Evolutionary conservation across 129 eudicot species (phyloP), one percentile per base, ranked within the genome.

Genomic region (Silybum marianum): DNA sequence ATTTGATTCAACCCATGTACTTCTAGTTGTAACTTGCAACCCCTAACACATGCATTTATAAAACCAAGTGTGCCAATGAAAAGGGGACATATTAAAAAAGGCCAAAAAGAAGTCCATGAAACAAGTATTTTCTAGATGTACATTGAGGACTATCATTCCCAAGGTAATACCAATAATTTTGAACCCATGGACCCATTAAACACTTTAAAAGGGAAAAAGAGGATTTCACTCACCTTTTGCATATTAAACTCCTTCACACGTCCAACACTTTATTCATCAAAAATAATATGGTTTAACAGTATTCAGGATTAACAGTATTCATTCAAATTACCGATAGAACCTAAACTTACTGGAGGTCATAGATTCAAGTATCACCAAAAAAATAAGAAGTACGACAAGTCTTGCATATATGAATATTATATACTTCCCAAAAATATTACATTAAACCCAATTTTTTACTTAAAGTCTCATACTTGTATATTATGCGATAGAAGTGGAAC

Each of bases 81-180:
- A 83, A 80, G 77, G 71, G 38, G 4, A 72, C 72, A 72, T 40
- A 36, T 38, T 38, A 80, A 80, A 80, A 69, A 54, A 54, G 73
- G 83, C 44, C 78, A 80, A 62, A 78, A 79, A 60, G 69, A 83
- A 83, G 86, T 32, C 75, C 22, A 30, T 71, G 75, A 67, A 83
- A 83, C 83, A 72, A 26, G 42, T 77, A 74, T 71, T 77, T 81
- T 83, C 82, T 34, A 71, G 19, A 77, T 71, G 73, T 42, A 76
- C 65, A 71, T 72, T 36, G 23, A 72, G 39, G 0, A 36, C 22
- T 8, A 11, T 60, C 67, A 6, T 28, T 30, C 34, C 51, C 76
- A 79, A 67, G 34, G 67, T 77, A 78, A 83, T 34, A 73, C 73
- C 86, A 83, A 40, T 83, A 40, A 77, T 60, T 40, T 14, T 77